Base-by-base conservation (phyloP, 2,329 filamentous ascomycete species). In the Aspergillus sclerotialis region DNA sequence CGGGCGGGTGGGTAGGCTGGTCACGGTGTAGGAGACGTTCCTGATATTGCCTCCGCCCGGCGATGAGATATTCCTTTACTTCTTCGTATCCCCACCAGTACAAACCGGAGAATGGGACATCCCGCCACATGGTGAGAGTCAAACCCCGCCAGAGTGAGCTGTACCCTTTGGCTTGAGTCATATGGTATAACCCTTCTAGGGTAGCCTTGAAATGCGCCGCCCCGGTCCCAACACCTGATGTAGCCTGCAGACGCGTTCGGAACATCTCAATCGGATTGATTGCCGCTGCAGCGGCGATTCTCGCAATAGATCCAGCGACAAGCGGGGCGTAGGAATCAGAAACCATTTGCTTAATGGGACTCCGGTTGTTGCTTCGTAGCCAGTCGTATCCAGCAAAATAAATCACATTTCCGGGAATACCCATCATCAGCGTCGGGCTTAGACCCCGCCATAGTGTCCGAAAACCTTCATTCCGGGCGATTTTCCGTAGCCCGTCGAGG, bases 31-130 rank as follows among this genome's bases (percentile, higher is more conserved):
- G 27, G 17, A 39, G 33, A 43, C 48, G 46, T 8, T 30, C 38
- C 6, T 50, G 42, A 4, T 52, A 55, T 73, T 76, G 44, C 36
- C 66, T 62, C 30, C 88, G 79, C 31, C 77, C 63, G 47, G 89
- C 80, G 1, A 80, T 82, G 37, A 96, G 63, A 33, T 68, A 66
- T 15, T 80, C 78, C 34, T 88, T 79, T 36, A 90, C 80, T 12
- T 76, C 79, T 66, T 98, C 92, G 58, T 98, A 98, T 9, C 92
- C 90, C 80, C 84, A 93, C 92, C 92, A 98, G 67, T 98, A 98
- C 28, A 98, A 75, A 3, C 84, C 92, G 1, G 90, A 96, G 54
- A 98, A 98, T 0, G 92, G 92, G 0, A 96, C 92, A 55, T 98
- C 92, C 44, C 92, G 76, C 92, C 92, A 98, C 38, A 98, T 74